Evolutionary conservation across 225 moss, liverwort and hornwort genomes (phyloP).

Genomic region (Neckera pumila): DNA sequence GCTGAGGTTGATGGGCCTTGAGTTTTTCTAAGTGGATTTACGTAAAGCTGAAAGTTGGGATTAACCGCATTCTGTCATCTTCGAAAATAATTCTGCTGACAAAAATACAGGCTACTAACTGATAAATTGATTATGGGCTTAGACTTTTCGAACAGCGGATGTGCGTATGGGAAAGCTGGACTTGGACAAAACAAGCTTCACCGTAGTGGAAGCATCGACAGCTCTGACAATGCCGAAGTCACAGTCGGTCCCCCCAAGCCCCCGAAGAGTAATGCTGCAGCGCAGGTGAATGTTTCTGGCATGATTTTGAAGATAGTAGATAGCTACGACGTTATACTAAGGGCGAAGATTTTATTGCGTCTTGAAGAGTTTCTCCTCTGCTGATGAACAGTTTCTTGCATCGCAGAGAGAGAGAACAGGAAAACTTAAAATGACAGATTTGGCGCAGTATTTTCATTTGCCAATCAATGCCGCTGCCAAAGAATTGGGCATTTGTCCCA

Average conservation of each 20-base stretch:
- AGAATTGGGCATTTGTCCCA: conserved; percentile 97
- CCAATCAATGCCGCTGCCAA: conserved; percentile 98
- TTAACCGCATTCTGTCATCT: neutral
- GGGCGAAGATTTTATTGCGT: neutral
- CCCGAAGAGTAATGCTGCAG: conserved; percentile 97
- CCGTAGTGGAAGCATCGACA: conserved; percentile 72
- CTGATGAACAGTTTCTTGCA: neutral
- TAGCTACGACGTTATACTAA: neutral
- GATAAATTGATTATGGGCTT: neutral
- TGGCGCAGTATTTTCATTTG: conserved; percentile 97
- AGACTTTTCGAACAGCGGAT: conserved; percentile 48
- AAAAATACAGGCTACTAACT: neutral
- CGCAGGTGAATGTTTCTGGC: conserved; percentile 40
- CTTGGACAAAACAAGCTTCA: conserved; percentile 73
- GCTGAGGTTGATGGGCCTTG: neutral
- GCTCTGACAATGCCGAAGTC: conserved; percentile 56
- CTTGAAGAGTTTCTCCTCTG: neutral
- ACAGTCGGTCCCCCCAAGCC: conserved; percentile 74
- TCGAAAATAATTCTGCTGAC: neutral
- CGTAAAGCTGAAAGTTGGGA: neutral
- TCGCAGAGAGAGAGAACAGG: conserved; percentile 97
- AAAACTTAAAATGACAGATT: conserved; percentile 98
- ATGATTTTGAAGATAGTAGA: neutral
- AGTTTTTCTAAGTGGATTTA: neutral
- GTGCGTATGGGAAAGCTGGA: conserved; percentile 34